Evolutionary conservation across 228 moss, liverwort and hornwort genomes (phyloP).

Genomic region (Sphagnum magellanicum): DNA sequence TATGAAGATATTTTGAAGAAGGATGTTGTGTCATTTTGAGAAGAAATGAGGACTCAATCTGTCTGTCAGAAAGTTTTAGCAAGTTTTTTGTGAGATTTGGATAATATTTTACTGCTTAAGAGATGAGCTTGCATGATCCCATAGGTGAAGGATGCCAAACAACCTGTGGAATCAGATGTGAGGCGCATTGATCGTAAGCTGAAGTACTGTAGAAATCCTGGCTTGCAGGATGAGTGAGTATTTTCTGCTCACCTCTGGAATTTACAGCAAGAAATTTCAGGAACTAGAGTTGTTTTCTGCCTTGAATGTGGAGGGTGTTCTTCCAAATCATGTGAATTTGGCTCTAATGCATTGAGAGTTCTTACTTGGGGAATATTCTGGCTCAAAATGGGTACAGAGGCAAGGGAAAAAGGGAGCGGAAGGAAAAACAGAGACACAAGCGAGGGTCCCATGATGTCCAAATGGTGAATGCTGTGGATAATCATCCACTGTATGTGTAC

Average conservation of each 20-base stretch:
- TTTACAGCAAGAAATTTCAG: not conserved
- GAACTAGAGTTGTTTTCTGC: no score
- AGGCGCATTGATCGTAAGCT: slow-evolving; percentile 90
- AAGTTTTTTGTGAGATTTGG: no score
- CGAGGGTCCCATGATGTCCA: slow-evolving; percentile 60
- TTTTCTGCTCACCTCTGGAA: not conserved
- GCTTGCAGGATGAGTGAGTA: slow-evolving; percentile 84
- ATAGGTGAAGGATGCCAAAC: slow-evolving; percentile 64
- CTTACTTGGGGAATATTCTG: not conserved
- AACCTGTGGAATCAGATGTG: slow-evolving; percentile 77
- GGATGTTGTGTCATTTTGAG: no score
- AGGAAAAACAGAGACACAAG: slow-evolving; percentile 82
- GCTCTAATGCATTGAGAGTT: not conserved
- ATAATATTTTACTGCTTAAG: no score
- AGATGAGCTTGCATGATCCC: no score
- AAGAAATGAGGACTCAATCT: no score
- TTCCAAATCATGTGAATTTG: no score
- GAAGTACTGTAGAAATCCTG: slow-evolving; percentile 92
- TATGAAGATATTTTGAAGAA: no score
- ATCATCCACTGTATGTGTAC: slow-evolving; percentile 31
- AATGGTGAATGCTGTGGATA: slow-evolving; percentile 39
- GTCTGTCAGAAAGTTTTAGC: no score
- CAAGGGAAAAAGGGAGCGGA: slow-evolving; percentile 80
- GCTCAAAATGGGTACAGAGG: slow-evolving; percentile 28
- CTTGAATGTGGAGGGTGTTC: no score